Evolutionary conservation across 2,329 filamentous ascomycete species (phyloP), one percentile per base, ranked within the genome.

Genomic region (Penicillium sp.): DNA sequence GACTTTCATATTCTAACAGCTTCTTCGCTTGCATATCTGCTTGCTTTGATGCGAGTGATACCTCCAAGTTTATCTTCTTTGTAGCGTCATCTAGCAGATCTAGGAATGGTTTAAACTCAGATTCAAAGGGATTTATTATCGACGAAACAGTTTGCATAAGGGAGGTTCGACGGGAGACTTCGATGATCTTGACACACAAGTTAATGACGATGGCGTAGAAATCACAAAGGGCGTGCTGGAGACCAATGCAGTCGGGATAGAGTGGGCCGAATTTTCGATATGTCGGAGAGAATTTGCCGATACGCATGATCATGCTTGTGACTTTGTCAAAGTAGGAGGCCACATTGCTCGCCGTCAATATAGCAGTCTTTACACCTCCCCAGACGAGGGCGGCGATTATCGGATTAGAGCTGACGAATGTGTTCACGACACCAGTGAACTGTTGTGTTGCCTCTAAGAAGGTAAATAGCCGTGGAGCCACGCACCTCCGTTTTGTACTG

Each of bases 401-500:
- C 6, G 56, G 56, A 37, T 59, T 62, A 7, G 58, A 64, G 40
- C 62, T 64, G 15, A 68, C 50, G 8, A 67, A 63, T 2, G 66
- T 63, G 43, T 65, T 58, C 19, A 66, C 59, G 12, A 62, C 56
- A 5, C 49, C 54, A 25, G 48, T 56, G 37, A 68, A 67, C 42
- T 67, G 63, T 15, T 65, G 65, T 4, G 59, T 60, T 23, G 57
- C 48, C 27, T 63, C 53, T 38, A 67, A 51, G 19, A 68, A 64
- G 27, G 52, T 62, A 33, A 57, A 64, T 41, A 68, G 31, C 21
- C 65, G 60, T 12, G 63, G 59, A 10, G 59, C 65, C 23, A 67
- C 50, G 40, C 63, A 62, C 50, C 57, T 58, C 29, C 52, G 54
- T 15, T 21, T 57, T 19, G 50, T 54, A 15, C 50, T 64, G 21